phyloP scores from a whole-genome alignment of 1,284 basidiomycete genomes.

The Microbotryum scabiosae region DNA sequence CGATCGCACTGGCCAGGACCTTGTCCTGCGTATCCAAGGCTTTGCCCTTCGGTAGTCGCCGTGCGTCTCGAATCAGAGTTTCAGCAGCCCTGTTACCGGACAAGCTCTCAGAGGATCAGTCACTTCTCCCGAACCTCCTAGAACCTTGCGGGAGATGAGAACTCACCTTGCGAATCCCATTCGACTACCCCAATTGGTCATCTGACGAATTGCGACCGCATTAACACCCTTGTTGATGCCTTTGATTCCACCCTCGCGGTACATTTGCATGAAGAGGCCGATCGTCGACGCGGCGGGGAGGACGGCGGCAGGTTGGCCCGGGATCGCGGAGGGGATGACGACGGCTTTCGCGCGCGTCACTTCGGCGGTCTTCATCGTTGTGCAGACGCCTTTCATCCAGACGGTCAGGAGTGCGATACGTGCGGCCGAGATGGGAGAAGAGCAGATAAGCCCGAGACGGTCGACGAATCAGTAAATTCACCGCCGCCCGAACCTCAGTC shows the following conservation, averaged over 20 bases:
- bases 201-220: constrained; percentile 65
- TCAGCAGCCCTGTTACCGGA: constrained; percentile 57
- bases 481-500: neutral
- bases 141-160: neutral
- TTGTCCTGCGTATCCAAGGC: constrained; percentile 71
- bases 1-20: constrained; percentile 79
- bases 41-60: constrained; percentile 61
- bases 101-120: neutral
- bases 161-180: constrained; percentile 80
- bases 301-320: constrained; percentile 6
- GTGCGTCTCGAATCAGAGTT: constrained; percentile 60
- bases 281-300: constrained; percentile 51
- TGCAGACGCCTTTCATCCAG: constrained; percentile 27
- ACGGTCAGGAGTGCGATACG: neutral
- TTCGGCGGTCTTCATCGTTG: constrained; percentile 53
- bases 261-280: constrained; percentile 85
- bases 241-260: constrained; percentile 78
- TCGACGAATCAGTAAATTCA: neutral
- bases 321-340: constrained; percentile 47
- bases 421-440: neutral
- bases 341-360: constrained; percentile 93
- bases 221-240: constrained; percentile 99
- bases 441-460: neutral
- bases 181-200: constrained; percentile 97
- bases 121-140: neutral